Evolutionary conservation across 2,329 filamentous ascomycete genomes (phyloP).

Genomic region (Periglandula ipomoeae): DNA sequence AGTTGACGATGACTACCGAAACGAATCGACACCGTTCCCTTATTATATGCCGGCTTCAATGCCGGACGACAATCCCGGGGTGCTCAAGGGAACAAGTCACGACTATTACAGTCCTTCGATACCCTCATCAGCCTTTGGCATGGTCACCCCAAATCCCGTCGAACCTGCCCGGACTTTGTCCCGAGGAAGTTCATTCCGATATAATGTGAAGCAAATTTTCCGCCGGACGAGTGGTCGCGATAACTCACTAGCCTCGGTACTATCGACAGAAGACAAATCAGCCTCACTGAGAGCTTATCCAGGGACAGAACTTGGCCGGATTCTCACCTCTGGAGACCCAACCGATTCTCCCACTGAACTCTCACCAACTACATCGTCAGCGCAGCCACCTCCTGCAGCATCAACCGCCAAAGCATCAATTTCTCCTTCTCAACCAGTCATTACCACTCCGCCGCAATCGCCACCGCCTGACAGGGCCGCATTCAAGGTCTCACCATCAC

Average conservation of each 20-base stretch:
- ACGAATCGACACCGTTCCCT: constrained; percentile 5
- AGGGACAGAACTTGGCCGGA: not conserved
- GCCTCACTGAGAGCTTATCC: constrained; percentile 3
- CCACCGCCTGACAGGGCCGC: not conserved
- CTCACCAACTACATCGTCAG: constrained; percentile 10
- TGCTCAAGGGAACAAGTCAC: constrained; percentile 27
- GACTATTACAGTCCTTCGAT: constrained; percentile 33
- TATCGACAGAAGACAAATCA: constrained; percentile 1
- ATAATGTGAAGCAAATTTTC: constrained; percentile 27
- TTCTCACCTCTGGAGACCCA: constrained; percentile 10
- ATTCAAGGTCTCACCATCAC: constrained; percentile 18
- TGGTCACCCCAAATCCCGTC: constrained; percentile 19
- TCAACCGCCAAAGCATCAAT: constrained; percentile 6
- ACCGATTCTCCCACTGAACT: constrained; percentile 24
- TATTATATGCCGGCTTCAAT: constrained; percentile 19
- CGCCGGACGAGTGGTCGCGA: constrained; percentile 25
- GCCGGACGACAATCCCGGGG: constrained; percentile 19
- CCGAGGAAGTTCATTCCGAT: constrained; percentile 24
- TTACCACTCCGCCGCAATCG: constrained; percentile 3
- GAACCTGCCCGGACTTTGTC: constrained; percentile 16
- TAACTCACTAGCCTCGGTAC: constrained; percentile 17
- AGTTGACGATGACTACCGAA: constrained; percentile 8
- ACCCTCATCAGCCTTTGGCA: constrained; percentile 32
- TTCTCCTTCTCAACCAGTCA: not conserved
- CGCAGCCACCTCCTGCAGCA: constrained; percentile 4